These are phyloP conservation scores for Talaromyces sp. DNA, from an alignment of 2,329 filamentous ascomycete genomes.

Conservation along the genomic window DNA sequence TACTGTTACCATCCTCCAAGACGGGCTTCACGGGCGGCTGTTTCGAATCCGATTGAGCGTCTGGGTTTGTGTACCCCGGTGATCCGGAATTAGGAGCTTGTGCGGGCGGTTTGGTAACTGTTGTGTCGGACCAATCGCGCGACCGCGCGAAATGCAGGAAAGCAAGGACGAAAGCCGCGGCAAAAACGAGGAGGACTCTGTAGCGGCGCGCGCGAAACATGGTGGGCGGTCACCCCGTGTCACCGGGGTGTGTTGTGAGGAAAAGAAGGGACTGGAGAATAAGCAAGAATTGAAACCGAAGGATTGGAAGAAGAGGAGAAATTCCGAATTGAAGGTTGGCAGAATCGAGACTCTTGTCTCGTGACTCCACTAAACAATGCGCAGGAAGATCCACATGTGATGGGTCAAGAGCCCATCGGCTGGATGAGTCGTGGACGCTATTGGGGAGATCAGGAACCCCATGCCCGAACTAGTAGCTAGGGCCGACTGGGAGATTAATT, in stretches of 20 bases:
- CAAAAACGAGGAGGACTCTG: constrained; percentile 50
- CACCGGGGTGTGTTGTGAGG: not conserved
- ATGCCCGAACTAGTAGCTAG: not conserved
- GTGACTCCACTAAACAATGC: constrained; percentile 13
- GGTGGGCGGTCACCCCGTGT: constrained; percentile 17
- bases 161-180: constrained; percentile 45
- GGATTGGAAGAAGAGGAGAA: not conserved
- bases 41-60: not conserved
- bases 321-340: not conserved
- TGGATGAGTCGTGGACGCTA: not conserved
- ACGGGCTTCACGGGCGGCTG: not conserved
- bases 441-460: not conserved
- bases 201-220: constrained; percentile 56
- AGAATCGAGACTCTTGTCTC: constrained; percentile 12
- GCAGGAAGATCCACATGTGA: constrained; percentile 18
- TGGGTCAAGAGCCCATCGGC: constrained; percentile 8
- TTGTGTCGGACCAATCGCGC: constrained; percentile 37
- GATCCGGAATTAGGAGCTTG: not conserved
- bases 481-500: not conserved
- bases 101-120: constrained; percentile 14
- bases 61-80: not conserved
- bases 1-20: constrained; percentile 11
- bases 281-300: not conserved
- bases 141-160: constrained; percentile 57
- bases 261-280: constrained; percentile 5